Base-by-base conservation (phyloP, 2,329 filamentous ascomycete species). In the Monilinia laxa region DNA sequence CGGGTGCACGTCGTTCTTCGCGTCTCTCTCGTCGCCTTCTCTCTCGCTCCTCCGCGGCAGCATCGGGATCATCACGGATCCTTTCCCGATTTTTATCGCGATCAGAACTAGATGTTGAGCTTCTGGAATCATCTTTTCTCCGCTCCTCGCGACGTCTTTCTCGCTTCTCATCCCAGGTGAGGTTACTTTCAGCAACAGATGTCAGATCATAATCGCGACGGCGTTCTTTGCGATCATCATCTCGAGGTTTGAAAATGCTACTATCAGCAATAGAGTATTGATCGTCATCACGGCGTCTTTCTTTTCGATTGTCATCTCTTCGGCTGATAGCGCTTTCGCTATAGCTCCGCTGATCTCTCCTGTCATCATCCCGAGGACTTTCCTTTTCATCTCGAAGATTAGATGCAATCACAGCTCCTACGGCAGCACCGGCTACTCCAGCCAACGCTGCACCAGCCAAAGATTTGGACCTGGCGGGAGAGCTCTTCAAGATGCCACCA, bases 351-450 rank as follows among this genome's bases (percentile, higher is more conserved):
- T 54, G 53, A 28, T 56, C 45, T 18, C 68, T 71, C 56, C 51
- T 49, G 38, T 69, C 68, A 42, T 73, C 70, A 42, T 72, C 70
- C 40, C 69, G 69, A n/a, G 65, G 62, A 40, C 66, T 69, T 6
- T 75, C 71, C 62, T 72, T 73, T 7, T 72, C 72, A 65, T 75
- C 71, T 58, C 69, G 70, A 58, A 73, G 75, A 16, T 79, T 76
- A 62, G 80, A 77, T 20, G 80, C 78, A 59, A 81, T 78, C 31
- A 78, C 79, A 52, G 81, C 82, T 18, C 82, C 82, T 25, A 83
- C 77, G 12, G 81, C 81, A 4, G 82, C 82, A 31, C 81, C 83
- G 40, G 81, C 81, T 53, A 81, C 78, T 25, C 80, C 83, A 38
- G 80, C 79, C 18, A 82, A 78, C n/a, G 82, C 82, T 59, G 79